These are phyloP conservation scores for Euptelea pleiosperma DNA, from an alignment of 164 flowering plant species.

Conservation along the genomic window DNA sequence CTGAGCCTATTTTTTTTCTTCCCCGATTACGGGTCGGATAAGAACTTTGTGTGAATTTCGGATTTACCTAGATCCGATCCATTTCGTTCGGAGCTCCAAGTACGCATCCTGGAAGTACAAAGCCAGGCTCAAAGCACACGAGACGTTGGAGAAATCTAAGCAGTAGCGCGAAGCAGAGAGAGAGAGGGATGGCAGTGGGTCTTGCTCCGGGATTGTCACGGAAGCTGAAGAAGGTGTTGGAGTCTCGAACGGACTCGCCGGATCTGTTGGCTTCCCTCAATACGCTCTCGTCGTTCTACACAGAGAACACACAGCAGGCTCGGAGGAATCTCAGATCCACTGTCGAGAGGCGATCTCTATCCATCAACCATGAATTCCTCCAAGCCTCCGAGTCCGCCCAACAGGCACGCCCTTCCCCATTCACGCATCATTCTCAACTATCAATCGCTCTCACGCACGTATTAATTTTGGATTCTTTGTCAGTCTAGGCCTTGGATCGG, in stretches of 20 bases:
- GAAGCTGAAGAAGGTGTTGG: conserved; percentile 39
- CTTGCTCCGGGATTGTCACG: conserved; percentile 52
- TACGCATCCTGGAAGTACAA: too few relatives aligned
- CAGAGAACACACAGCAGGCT: conserved; percentile 69
- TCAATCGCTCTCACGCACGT: not conserved
- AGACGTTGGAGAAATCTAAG: too few relatives aligned
- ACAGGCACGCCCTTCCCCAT: conserved; percentile 33
- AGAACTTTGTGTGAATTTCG: too few relatives aligned
- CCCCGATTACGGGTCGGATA: too few relatives aligned
- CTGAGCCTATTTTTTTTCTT: too few relatives aligned
- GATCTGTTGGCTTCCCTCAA: conserved; percentile 76
- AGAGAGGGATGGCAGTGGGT: conserved; percentile 28
- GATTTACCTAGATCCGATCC: too few relatives aligned
- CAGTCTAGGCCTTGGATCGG: conserved; percentile 68
- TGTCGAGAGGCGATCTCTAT: conserved; percentile 72
- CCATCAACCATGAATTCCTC: conserved; percentile 79
- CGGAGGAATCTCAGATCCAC: conserved; percentile 92
- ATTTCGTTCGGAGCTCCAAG: too few relatives aligned
- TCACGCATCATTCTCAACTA: not conserved
- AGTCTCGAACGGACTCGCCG: conserved; percentile 77
- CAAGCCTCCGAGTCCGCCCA: conserved; percentile 66
- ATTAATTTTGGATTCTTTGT: conserved; percentile 5
- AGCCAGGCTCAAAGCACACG: too few relatives aligned
- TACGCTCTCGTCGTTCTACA: conserved; percentile 80
- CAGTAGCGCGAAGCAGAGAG: not conserved